Conservation (phyloP, 1,284 basidiomycete genomes). For the Sphagnurus paluster region DNA sequence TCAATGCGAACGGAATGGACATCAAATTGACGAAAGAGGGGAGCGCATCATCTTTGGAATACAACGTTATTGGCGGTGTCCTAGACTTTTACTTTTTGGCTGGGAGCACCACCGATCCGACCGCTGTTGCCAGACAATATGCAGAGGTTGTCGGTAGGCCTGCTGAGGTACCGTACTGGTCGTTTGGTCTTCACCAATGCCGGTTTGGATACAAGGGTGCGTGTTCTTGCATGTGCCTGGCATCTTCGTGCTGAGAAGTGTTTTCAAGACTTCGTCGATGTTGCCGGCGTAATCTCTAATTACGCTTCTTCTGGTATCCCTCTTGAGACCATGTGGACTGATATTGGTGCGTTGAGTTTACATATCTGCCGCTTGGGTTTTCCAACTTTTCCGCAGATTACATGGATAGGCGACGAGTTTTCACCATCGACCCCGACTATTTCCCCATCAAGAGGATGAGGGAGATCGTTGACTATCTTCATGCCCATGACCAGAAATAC, state of each 20-base stretch:
- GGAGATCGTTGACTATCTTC: slow-evolving; percentile 63
- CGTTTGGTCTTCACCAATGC: slow-evolving; percentile 71
- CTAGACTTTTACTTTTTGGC: slow-evolving; percentile 77
- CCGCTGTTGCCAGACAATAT: slow-evolving; percentile 65
- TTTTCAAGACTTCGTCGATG: slow-evolving; percentile 55
- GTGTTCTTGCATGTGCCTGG: slow-evolving; percentile 14
- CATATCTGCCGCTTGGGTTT: neutral
- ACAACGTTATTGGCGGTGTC: slow-evolving; percentile 70
- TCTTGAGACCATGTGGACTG: slow-evolving; percentile 77
- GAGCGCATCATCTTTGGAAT: slow-evolving; percentile 52
- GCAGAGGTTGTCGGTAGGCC: slow-evolving; percentile 60
- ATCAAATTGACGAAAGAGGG: slow-evolving; percentile 56
- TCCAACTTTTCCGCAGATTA: slow-evolving; percentile 50
- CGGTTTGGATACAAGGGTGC: slow-evolving; percentile 65
- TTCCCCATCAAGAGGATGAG: slow-evolving; percentile 64
- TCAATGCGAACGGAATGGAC: slow-evolving; percentile 76
- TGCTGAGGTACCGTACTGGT: slow-evolving; percentile 72
- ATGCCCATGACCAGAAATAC: slow-evolving; percentile 57
- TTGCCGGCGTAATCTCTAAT: slow-evolving; percentile 59
- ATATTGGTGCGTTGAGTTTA: slow-evolving; percentile 49
- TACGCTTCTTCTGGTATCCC: slow-evolving; percentile 63
- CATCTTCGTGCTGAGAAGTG: neutral
- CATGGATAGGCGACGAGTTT: slow-evolving; percentile 67
- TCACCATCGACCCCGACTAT: slow-evolving; percentile 68
- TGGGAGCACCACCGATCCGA: slow-evolving; percentile 62